Percentiles rank a stretch among this genome's conserved stretches.
Evolutionary conservation across 495 filamentous ascomycete genomes (phyloP).

Genomic region (Letharia columbiana): DNA sequence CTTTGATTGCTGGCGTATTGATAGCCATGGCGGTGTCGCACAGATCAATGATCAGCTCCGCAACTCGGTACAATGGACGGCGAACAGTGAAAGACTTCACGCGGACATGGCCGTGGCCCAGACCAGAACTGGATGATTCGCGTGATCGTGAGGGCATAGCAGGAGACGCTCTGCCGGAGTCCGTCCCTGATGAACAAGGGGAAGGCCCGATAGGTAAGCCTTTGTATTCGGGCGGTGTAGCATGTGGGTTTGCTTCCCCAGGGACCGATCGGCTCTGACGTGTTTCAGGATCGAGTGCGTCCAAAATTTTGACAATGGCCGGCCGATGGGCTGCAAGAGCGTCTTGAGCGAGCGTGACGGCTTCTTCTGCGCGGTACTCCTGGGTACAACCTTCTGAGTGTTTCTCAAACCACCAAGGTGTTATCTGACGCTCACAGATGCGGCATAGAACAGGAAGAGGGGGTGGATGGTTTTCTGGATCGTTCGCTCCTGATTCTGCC

Average conservation of each 20-base stretch:
- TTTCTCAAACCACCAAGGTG: conserved; percentile 99
- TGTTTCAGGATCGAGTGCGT: conserved; percentile 65
- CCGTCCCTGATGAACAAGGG: conserved; percentile 52
- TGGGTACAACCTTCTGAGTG: conserved; percentile 93
- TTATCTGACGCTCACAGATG: conserved; percentile 94
- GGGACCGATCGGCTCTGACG: conserved; percentile 59
- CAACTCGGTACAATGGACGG: conserved; percentile 80
- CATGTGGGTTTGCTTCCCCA: conserved; percentile 43
- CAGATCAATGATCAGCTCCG: conserved; percentile 87
- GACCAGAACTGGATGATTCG: conserved; percentile 64
- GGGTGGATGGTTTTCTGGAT: conserved; percentile 73
- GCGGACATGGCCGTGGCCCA: conserved; percentile 65
- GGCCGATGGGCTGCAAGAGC: conserved; percentile 87
- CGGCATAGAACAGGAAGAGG: conserved; percentile 87
- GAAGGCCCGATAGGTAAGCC: conserved; percentile 76
- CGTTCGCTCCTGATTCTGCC: conserved; percentile 75
- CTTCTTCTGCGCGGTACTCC: conserved; percentile 94
- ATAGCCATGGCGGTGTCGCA: conserved; percentile 96
- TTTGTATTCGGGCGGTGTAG: conserved; percentile 77
- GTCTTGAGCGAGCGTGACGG: conserved; percentile 91
- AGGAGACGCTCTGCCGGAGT: conserved; percentile 56
- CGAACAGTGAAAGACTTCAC: conserved; percentile 80
- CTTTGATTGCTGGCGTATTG: conserved; percentile 84
- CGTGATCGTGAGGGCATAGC: conserved; percentile 63
- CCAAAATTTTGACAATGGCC: conserved; percentile 90